Percentiles rank a stretch among this genome's conserved stretches.
Evolutionary conservation across 257 asterid genomes (phyloP).

Genomic region (Jacaranda mimosifolia): DNA sequence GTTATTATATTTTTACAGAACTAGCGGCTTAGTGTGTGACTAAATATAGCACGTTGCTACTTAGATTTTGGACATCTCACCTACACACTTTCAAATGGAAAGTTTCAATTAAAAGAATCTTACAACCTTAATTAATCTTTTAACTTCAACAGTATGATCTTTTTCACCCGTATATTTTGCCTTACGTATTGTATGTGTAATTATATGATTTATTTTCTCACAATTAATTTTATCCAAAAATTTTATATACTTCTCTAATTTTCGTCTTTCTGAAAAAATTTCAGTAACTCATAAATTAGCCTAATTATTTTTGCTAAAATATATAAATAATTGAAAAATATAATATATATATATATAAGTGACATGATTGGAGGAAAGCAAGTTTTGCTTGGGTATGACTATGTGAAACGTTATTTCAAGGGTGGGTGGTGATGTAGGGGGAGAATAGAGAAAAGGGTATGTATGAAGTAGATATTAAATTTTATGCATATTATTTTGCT

Average conservation of each 20-base stretch:
- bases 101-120: conserved; percentile 34
- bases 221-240: too few species aligned
- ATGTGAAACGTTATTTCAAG: conserved; percentile 55
- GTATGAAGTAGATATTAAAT: conserved; percentile 45
- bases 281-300: too few species aligned
- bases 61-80: conserved; percentile 51
- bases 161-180: not conserved
- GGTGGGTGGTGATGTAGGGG: conserved; percentile 68
- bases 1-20: conserved; percentile 16
- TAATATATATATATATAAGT: conserved; percentile 14
- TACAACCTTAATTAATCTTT: not conserved
- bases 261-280: too few species aligned
- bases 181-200: too few species aligned
- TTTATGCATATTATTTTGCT: conserved; percentile 49
- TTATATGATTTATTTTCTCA: too few species aligned
- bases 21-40: conserved; percentile 38
- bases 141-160: not conserved
- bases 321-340: not conserved
- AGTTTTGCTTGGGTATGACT: conserved; percentile 48
- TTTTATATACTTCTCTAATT: too few species aligned
- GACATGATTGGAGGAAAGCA: conserved; percentile 36
- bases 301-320: too few species aligned
- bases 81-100: conserved; percentile 40
- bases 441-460: conserved; percentile 32
- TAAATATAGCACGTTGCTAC: conserved; percentile 46